These are phyloP conservation scores for Coelastrella sp. DNA, from an alignment of 139 green algal species.

Conservation along the genomic window DNA sequence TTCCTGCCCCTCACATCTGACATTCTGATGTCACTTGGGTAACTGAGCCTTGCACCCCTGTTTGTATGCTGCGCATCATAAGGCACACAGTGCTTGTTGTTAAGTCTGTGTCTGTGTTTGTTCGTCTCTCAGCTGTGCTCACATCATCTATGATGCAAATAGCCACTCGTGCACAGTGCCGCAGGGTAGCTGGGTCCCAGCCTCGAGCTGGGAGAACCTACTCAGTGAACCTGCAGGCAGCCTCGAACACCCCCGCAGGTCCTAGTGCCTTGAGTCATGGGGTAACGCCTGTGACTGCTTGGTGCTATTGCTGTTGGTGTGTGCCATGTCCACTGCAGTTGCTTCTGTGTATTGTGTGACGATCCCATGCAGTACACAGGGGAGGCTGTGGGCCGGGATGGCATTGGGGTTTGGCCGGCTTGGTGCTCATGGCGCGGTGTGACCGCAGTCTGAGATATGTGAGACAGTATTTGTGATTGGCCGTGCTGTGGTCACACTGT, in stretches of 20 bases:
- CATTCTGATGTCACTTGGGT: conserved; percentile 32
- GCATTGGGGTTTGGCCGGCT: conserved; percentile 23
- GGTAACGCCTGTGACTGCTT: background rate
- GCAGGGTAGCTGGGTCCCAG: conserved; percentile 40
- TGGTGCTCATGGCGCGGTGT: conserved; percentile 36
- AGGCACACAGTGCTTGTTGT: background rate
- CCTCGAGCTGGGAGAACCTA: conserved; percentile 43
- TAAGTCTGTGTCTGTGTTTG: background rate
- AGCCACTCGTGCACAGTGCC: conserved; percentile 31
- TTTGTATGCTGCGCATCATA: background rate
- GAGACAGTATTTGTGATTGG: background rate
- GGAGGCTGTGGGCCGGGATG: background rate
- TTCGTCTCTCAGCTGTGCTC: background rate
- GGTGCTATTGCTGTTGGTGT: background rate
- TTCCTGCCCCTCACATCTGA: conserved; percentile 41
- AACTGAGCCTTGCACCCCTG: conserved; percentile 15
- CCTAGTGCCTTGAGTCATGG: background rate
- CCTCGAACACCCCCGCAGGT: background rate
- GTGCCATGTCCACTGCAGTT: background rate
- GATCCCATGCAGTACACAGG: background rate
- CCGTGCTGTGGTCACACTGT: too few relatives aligned
- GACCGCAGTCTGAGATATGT: conserved; percentile 44
- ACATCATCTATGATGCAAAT: conserved; percentile 35
- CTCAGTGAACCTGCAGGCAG: conserved; percentile 16
- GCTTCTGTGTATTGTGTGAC: background rate